Percentiles rank a stretch among this genome's conserved stretches.
Conservation (phyloP, 148 eudicot genomes). For the Rhododendron molle region DNA sequence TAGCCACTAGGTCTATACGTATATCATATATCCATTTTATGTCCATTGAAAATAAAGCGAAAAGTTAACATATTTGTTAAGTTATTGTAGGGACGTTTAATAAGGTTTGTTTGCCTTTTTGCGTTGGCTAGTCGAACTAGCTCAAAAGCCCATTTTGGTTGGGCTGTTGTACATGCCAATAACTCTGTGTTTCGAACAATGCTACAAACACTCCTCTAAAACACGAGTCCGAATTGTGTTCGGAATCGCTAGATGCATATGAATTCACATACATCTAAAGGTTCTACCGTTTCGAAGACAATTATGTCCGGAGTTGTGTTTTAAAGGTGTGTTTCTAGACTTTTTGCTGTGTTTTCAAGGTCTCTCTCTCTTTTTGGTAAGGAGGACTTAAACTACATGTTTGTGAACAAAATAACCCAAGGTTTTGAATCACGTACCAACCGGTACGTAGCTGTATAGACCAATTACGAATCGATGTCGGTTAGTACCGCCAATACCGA, state of each 20-base stretch:
- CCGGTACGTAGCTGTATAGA: not conserved
- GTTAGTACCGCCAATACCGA: too few species aligned
- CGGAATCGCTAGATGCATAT: not conserved
- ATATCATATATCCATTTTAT: too few species aligned
- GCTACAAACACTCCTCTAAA: too few species aligned
- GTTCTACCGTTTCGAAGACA: not conserved
- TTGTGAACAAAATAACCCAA: too few species aligned
- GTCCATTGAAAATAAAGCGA: too few species aligned
- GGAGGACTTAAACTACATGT: not conserved
- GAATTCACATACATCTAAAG: not conserved
- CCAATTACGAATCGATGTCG: too few species aligned
- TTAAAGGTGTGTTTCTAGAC: not conserved
- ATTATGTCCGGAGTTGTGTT: not conserved
- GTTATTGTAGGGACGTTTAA: not conserved
- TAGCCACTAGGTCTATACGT: not conserved
- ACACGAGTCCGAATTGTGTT: not conserved
- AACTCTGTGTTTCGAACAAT: too few species aligned
- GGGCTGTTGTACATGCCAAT: too few species aligned
- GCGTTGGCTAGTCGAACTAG: not conserved
- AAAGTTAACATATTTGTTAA: not conserved
- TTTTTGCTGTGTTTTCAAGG: not conserved
- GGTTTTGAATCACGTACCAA: not conserved
- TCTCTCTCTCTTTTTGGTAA: not conserved
- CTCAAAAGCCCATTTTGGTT: not conserved
- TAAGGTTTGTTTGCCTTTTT: not conserved